Percentiles rank a stretch among this genome's conserved stretches.
phyloP scores from a whole-genome alignment of 2,329 filamentous ascomycete species.

The Colletotrichum karsti region DNA sequence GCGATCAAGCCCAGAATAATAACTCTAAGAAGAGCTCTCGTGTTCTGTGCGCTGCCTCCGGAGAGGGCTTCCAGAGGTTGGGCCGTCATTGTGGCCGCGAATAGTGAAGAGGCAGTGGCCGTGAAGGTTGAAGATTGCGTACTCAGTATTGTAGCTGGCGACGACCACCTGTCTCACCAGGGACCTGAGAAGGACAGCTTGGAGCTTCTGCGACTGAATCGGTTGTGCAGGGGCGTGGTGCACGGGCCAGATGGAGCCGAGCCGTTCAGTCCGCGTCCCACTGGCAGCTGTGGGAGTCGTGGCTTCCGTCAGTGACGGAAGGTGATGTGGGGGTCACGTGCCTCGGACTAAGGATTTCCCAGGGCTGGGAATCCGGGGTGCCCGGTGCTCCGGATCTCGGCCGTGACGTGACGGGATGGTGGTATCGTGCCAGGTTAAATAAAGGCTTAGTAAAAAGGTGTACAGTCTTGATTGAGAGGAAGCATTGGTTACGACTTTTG shows the following conservation, averaged over 20 bases:
- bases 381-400: not conserved
- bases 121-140: constrained; percentile 27
- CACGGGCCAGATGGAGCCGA: constrained; percentile 24
- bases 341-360: constrained; percentile 21
- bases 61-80: constrained; percentile 66
- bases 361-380: not conserved
- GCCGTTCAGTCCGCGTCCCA: constrained; percentile 5
- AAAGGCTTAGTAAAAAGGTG: too few species aligned
- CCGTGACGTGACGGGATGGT: not conserved
- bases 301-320: not conserved
- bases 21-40: constrained; percentile 85
- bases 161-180: constrained; percentile 24
- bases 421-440: not conserved
- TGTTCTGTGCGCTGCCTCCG: constrained; percentile 82
- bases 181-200: constrained; percentile 51
- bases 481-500: too few species aligned
- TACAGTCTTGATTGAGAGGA: too few species aligned
- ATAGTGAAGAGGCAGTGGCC: constrained; percentile 31
- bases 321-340: constrained; percentile 11
- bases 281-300: not conserved
- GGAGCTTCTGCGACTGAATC: constrained; percentile 45
- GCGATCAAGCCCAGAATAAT: constrained; percentile 93
- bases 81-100: constrained; percentile 54
- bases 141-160: constrained; percentile 19
- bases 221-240: constrained; percentile 21